Base-by-base conservation (phyloP, 495 filamentous ascomycete species). In the Daldinia decipiens region DNA sequence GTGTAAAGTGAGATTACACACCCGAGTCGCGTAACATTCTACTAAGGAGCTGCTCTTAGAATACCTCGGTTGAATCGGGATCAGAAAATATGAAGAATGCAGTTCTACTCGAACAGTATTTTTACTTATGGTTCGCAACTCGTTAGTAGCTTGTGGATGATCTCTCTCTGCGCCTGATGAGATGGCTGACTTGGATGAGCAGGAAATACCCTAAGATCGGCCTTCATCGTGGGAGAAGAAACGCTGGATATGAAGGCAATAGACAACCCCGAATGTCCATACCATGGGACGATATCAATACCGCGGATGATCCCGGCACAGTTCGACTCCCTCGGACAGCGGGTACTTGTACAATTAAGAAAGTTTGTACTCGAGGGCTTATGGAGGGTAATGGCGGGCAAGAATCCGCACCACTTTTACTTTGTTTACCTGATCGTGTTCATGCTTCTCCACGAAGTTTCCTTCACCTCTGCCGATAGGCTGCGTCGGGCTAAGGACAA, bases 301-400 rank as follows among this genome's bases (percentile, higher is more conserved):
- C 81, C 83, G 9, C 78, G 82, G 15, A 84, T 84, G 82, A 77
- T 85, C 15, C 76, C 82, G 31, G 83, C 81, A 1, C 83, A 85
- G 62, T 82, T 85, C 61, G 83, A 85, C 68, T 81, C 79, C 54
- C 79, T 85, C 52, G 80, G 78, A 6, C 74, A 78, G 39, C 78
- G 76, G 32, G 39, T 82, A 8, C 77, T 84, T n/a, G 51, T 57
- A 19, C 63, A 66, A n/a, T 60, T 73, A 15, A 69, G 76, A 39
- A 76, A 72, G 47, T 36, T 54, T 5, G 75, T 80, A 12, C 76
- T 80, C 4, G 70, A 72, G 11, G 57, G 63, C 1, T 72, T 80
- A 7, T 78, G 82, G 73, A 64, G 66, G 19, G 63, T 68, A 60
- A 79, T 67, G 71, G 76, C 73, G 52, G 45, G 75, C 67, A 59